A percentile compares a stretch with the other conserved stretches of the same genome.
These are phyloP conservation scores for Coemansia sp. DNA, from an alignment of 192 early-diverging fungal species.

Conservation along the genomic window DNA sequence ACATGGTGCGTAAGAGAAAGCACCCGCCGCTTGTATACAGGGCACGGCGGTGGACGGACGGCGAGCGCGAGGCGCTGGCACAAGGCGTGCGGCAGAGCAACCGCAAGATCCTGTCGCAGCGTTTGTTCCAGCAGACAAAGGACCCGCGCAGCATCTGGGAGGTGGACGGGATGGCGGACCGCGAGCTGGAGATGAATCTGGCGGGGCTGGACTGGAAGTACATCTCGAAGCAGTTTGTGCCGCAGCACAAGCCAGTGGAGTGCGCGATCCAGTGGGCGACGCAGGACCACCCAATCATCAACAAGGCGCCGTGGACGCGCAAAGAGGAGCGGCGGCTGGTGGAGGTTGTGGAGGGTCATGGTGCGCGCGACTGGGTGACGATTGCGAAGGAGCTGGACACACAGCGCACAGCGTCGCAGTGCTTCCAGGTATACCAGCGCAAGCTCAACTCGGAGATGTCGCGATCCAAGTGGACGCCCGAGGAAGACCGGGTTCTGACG, in stretches of 20 bases:
- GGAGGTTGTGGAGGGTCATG: slow-evolving; percentile 47
- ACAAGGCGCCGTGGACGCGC: slow-evolving; percentile 65
- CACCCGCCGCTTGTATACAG: slow-evolving; percentile 53
- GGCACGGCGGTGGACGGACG: slow-evolving; percentile 56
- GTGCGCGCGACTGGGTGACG: slow-evolving; percentile 62
- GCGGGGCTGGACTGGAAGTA: slow-evolving; percentile 53
- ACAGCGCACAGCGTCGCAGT: slow-evolving; percentile 70
- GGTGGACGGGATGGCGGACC: slow-evolving; percentile 40
- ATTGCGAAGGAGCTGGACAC: slow-evolving; percentile 64
- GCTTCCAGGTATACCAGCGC: slow-evolving; percentile 68
- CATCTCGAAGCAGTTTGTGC: slow-evolving; percentile 57
- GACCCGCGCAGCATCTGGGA: slow-evolving; percentile 53
- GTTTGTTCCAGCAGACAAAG: slow-evolving; percentile 46
- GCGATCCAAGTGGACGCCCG: slow-evolving; percentile 63
- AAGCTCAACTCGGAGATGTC: slow-evolving; percentile 47
- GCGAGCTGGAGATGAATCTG: slow-evolving; percentile 54
- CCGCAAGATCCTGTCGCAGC: slow-evolving; percentile 50
- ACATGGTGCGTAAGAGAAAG: slow-evolving; percentile 47
- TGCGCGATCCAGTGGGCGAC: slow-evolving; percentile 78
- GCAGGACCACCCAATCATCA: slow-evolving; percentile 76
- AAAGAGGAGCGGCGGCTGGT: slow-evolving; percentile 57
- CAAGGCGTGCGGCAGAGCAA: slow-evolving; percentile 55
- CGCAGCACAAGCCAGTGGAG: slow-evolving; percentile 62
- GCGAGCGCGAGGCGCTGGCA: slow-evolving; percentile 54
- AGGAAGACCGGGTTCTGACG: slow-evolving; percentile 63